These are phyloP conservation scores for Deakozyma indianensis DNA, from an alignment of 805 yeast genomes.

Conservation along the genomic window DNA sequence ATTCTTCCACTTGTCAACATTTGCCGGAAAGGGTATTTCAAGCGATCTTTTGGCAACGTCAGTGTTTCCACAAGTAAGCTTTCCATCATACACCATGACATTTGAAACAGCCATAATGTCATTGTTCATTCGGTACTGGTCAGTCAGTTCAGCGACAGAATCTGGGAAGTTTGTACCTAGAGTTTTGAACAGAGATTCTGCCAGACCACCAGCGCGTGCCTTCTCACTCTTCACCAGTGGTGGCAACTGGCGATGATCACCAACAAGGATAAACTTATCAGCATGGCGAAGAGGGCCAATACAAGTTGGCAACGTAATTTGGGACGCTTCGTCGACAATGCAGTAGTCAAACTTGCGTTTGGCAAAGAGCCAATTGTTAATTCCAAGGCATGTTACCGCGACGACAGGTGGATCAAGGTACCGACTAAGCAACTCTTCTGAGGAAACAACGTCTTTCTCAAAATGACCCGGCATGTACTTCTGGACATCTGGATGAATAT, in stretches of 20 bases:
- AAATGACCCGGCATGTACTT: constrained; percentile 10
- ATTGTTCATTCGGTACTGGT: constrained; percentile 84
- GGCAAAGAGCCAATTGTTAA: constrained; percentile 47
- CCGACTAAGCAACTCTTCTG: constrained; percentile 31
- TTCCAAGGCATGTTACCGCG: constrained; percentile 79
- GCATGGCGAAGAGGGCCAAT: constrained; percentile 75
- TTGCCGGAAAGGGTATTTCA: constrained; percentile 28
- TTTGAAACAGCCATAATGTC: constrained; percentile 82
- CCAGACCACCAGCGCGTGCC: constrained; percentile 59
- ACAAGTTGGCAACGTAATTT: constrained; percentile 80
- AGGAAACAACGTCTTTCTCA: constrained; percentile 24
- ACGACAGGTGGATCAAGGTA: constrained; percentile 55
- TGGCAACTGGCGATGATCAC: constrained; percentile 89
- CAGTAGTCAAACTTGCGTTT: constrained; percentile 70
- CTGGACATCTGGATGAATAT: constrained; percentile 47
- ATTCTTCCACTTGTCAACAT: constrained; percentile 5
- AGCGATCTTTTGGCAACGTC: constrained; percentile 47
- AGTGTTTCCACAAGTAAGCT: constrained; percentile 63
- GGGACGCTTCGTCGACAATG: constrained; percentile 93
- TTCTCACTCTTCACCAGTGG: constrained; percentile 59
- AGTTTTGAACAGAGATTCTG: constrained; percentile 59
- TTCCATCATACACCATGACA: constrained; percentile 58
- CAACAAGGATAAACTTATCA: constrained; percentile 78
- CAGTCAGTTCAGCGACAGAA: constrained; percentile 59
- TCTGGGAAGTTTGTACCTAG: constrained; percentile 62